Conservation (phyloP, 140 eudicot genomes). For the Ambrosia hybrid region DNA sequence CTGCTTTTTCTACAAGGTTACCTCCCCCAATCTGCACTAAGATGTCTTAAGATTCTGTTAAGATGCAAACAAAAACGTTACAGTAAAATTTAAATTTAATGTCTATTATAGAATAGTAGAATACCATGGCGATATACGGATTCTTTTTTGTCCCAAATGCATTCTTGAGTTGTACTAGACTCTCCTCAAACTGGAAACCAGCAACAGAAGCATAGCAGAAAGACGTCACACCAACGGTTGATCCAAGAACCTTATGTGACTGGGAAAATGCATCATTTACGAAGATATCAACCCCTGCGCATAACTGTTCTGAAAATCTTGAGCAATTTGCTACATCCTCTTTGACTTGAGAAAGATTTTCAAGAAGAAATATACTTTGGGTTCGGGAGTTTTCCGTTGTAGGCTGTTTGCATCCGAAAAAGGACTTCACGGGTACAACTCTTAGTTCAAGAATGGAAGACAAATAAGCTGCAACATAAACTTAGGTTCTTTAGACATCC, state of each 20-base stretch:
- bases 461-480: slow-evolving; percentile 47
- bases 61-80: not conserved
- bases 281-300: slow-evolving; percentile 72
- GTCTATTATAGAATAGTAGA: slow-evolving; percentile 12
- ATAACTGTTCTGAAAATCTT: slow-evolving; percentile 51
- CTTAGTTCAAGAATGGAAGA: slow-evolving; percentile 58
- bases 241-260: slow-evolving; percentile 82
- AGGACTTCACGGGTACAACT: slow-evolving; percentile 49
- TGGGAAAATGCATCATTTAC: slow-evolving; percentile 76
- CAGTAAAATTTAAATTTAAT: not conserved
- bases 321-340: slow-evolving; percentile 64
- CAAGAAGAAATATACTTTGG: slow-evolving; percentile 48
- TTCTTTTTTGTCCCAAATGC: slow-evolving; percentile 37
- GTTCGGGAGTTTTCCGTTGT: slow-evolving; percentile 24
- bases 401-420: slow-evolving; percentile 18
- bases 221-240: slow-evolving; percentile 77
- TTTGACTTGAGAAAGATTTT: slow-evolving; percentile 59
- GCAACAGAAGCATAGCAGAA: slow-evolving; percentile 67
- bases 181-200: slow-evolving; percentile 78
- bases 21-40: slow-evolving; percentile 76
- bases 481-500: slow-evolving; percentile 6
- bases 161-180: slow-evolving; percentile 55
- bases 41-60: slow-evolving; percentile 12
- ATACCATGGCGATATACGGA: slow-evolving; percentile 75
- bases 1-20: slow-evolving; percentile 64